A percentile compares a stretch with the other conserved stretches of the same genome.
Evolutionary conservation across 176 grass and related monocot species (phyloP).

Genomic region (Microstegium vimineum): DNA sequence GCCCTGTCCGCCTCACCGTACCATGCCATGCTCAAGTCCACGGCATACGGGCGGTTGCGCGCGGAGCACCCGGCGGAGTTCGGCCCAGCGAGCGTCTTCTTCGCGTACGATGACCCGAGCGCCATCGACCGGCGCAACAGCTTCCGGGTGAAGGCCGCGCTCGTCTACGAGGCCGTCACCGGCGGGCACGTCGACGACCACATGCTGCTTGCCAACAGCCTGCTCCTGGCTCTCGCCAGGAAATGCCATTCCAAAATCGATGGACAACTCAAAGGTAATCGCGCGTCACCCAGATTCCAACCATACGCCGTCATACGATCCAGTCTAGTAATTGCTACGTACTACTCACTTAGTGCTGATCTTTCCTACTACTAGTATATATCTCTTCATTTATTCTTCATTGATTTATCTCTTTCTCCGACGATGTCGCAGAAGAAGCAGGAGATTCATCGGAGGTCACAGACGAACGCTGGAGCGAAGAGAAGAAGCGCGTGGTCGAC

Average conservation of each 20-base stretch:
- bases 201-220: not conserved
- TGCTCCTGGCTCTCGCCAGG: slow-evolving; percentile 22
- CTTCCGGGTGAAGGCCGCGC: slow-evolving; percentile 47
- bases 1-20: too few species aligned
- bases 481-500: slow-evolving; percentile 5
- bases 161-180: slow-evolving; percentile 41
- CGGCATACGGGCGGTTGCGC: slow-evolving; percentile 24
- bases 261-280: too few species aligned
- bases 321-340: too few species aligned
- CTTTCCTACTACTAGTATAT: too few species aligned
- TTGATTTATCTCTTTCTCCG: too few species aligned
- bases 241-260: not conserved
- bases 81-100: slow-evolving; percentile 24
- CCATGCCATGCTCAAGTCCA: not conserved
- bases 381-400: too few species aligned
- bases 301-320: too few species aligned
- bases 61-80: slow-evolving; percentile 27
- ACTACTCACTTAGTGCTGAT: too few species aligned
- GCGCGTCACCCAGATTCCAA: too few species aligned
- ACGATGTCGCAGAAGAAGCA: too few species aligned
- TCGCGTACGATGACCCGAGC: not conserved
- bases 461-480: not conserved
- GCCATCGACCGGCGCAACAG: slow-evolving; percentile 33
- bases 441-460: not conserved
- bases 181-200: not conserved